Evolutionary conservation across 2,329 filamentous ascomycete genomes (phyloP), one percentile per base, ranked within the genome.

Genomic region (Aphanoascus verrucosus): DNA sequence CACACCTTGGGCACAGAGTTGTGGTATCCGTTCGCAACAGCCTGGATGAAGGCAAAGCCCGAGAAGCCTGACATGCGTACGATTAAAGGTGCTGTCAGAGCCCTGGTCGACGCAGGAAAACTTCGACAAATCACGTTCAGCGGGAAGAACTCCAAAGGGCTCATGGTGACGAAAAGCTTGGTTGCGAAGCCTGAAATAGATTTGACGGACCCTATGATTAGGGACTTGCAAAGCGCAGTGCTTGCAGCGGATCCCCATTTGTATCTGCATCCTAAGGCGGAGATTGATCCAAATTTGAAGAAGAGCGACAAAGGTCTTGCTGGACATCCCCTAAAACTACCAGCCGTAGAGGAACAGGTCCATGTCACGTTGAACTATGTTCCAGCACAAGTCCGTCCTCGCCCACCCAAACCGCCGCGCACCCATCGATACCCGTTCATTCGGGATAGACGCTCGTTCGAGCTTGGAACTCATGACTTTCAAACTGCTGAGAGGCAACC

Each of bases 1-100:
- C 81, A 77, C 51, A 78, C 80, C 2, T 71, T 76, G 37, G 73
- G 77, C 20, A 69, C 69, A 43, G 78, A 81, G 58, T 70, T 82
- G n/a, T 74, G 72, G 64, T 71, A 74, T 57, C 75, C 79, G 7
- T 81, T 80, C 57, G 66, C 71, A 12, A 73, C 73, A 2, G 66
- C 73, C 14, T 83, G 80, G 79, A 67, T 73, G 49, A 72, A 69
- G 56, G 60, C 65, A 7, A 63, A 70, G 55, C 63, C 70, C 41
- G 69, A 70, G 53, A 71, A 62, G 47, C 78, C 79, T 0, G 77
- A 81, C 57, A 67, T 72, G 35, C 70, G 74, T 37, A 81, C 79
- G 1, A 64, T 83, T 31, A 73, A 70, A 28, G 69, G 68, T 12
- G 67, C 75, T 1, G 65, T 81, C 47, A 77, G 76, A 55, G 63